A percentile compares a stretch with the other conserved stretches of the same genome.
Conservation (phyloP, 2,329 filamentous ascomycete genomes). For the Podosphaera xanthii region DNA sequence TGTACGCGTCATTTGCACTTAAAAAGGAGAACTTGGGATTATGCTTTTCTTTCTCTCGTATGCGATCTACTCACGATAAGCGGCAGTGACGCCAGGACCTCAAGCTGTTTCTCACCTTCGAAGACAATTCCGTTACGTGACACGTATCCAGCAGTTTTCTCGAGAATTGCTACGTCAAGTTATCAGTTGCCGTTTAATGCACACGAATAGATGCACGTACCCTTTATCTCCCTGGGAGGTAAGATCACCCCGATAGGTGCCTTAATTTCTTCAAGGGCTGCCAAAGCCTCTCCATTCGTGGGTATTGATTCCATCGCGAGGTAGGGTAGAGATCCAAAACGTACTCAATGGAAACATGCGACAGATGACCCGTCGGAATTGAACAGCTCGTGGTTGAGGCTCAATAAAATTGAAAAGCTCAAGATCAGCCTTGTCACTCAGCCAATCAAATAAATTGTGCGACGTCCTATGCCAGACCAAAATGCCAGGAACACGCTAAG, state of each 20-base stretch:
- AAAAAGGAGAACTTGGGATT: constrained; percentile 90
- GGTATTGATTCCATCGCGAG: constrained; percentile 16
- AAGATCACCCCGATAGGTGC: constrained; percentile 66
- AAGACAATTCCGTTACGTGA: constrained; percentile 40
- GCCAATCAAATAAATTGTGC: background rate
- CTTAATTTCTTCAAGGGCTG: constrained; percentile 43
- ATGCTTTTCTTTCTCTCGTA: constrained; percentile 61
- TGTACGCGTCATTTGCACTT: constrained; percentile 57
- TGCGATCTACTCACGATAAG: constrained; percentile 32
- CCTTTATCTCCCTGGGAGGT: constrained; percentile 62
- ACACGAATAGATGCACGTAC: constrained; percentile 12
- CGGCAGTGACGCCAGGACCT: background rate
- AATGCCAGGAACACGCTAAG: background rate
- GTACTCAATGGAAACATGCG: background rate
- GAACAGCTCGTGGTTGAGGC: too few relatives aligned
- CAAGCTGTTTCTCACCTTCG: constrained; percentile 22
- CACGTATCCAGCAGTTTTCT: constrained; percentile 89
- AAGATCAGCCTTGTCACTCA: background rate
- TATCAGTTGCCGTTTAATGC: constrained; percentile 17
- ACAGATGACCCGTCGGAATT: background rate
- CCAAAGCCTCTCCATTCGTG: constrained; percentile 28
- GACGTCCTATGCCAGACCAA: background rate
- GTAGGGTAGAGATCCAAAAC: background rate
- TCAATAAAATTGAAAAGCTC: background rate
- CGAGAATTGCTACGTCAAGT: constrained; percentile 36